Percentiles rank a stretch among this genome's conserved stretches.
Conservation (phyloP, 2,329 filamentous ascomycete genomes). For the Parasarocladium wereldwijsianum region DNA sequence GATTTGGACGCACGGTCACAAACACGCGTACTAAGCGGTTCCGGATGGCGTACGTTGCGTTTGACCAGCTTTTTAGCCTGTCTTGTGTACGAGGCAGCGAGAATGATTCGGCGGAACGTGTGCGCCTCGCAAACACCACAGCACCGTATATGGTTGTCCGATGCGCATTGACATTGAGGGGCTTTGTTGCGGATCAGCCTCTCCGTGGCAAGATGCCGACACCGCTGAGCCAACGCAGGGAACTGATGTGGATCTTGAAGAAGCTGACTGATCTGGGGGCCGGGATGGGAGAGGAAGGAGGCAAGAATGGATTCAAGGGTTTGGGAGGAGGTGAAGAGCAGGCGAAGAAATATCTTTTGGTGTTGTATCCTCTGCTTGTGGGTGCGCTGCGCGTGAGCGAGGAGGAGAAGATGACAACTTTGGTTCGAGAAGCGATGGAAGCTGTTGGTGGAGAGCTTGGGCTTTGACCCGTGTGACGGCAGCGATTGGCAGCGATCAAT, state of each 20-base stretch:
- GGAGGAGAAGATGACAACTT: constrained; percentile 43
- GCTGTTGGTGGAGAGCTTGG: constrained; percentile 45
- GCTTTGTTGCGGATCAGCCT: constrained; percentile 84
- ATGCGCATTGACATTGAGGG: constrained; percentile 63
- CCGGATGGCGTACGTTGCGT: constrained; percentile 64
- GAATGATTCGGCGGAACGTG: constrained; percentile 21
- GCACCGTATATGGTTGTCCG: constrained; percentile 74
- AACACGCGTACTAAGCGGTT: constrained; percentile 48
- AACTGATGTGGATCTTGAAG: constrained; percentile 58
- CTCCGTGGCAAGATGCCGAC: constrained; percentile 80
- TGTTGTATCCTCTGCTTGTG: constrained; percentile 66
- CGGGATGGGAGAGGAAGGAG: not conserved
- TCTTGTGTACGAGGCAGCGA: constrained; percentile 41
- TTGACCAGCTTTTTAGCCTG: constrained; percentile 58
- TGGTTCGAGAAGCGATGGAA: constrained; percentile 45
- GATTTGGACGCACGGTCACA: constrained; percentile 59
- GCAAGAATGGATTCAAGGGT: constrained; percentile 1
- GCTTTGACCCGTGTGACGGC: too few relatives aligned
- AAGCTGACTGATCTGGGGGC: constrained; percentile 48
- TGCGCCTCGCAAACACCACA: constrained; percentile 57
- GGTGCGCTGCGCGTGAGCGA: constrained; percentile 41
- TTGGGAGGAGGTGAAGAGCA: constrained; percentile 35
- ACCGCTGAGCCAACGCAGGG: constrained; percentile 64
- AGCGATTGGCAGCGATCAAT: too few relatives aligned
- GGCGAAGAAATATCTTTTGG: constrained; percentile 59